Conservation (phyloP, 768 basidiomycete species). For the Tephrocybe sp. region DNA sequence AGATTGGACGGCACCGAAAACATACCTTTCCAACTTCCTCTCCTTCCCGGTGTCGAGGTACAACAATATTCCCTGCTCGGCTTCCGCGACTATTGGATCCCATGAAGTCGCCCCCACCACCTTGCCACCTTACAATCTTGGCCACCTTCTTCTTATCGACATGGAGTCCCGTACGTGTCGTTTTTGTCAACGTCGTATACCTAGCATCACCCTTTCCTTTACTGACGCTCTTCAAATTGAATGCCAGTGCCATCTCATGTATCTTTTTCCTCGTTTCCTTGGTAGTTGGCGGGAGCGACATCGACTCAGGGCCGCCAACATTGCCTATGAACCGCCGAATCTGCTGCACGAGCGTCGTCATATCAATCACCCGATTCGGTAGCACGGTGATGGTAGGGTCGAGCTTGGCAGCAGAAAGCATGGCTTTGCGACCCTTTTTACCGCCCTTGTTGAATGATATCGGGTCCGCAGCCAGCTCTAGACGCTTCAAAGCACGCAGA, state of each 20-base stretch:
- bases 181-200: constrained; percentile 80
- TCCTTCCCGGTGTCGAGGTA: constrained; percentile 71
- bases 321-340: constrained; percentile 71
- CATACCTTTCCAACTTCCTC: constrained; percentile 82
- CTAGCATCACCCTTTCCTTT: constrained; percentile 67
- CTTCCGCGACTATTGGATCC: constrained; percentile 29
- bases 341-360: constrained; percentile 66
- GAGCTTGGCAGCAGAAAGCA: constrained; percentile 53
- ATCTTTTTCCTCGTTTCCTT: constrained; percentile 70
- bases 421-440: constrained; percentile 70
- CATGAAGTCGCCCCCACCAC: constrained; percentile 35
- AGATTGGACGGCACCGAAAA: constrained; percentile 1
- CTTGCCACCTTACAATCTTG: constrained; percentile 38
- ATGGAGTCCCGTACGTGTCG: constrained; percentile 50
- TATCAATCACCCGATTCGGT: constrained; percentile 59
- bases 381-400: constrained; percentile 43
- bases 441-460: constrained; percentile 61
- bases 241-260: constrained; percentile 80
- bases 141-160: constrained; percentile 65
- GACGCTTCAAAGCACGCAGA: constrained; percentile 54
- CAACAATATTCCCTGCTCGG: constrained; percentile 18
- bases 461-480: constrained; percentile 63
- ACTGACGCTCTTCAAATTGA: constrained; percentile 77
- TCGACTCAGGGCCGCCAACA: constrained; percentile 44
- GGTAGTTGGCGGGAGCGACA: constrained; percentile 79